Evolutionary conservation across 352 stramenopile genomes (phyloP), one percentile per base, ranked within the genome.

Genomic region (Phytophthora crassamura): DNA sequence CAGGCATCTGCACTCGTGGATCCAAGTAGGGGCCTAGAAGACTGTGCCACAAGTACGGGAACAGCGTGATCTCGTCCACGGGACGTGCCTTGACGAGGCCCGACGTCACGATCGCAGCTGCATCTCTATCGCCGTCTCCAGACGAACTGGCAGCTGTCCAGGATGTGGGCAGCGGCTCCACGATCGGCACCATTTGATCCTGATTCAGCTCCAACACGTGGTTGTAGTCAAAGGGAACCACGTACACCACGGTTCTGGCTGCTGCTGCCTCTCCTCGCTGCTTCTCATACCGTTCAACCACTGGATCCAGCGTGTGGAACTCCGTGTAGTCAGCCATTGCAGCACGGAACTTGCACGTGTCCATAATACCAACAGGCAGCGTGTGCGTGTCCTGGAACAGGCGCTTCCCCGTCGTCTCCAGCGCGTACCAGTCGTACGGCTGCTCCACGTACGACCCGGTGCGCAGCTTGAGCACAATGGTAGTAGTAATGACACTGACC

Each of bases 381-480:
- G 20, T n/a, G 22, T 80, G 48, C 10, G 35, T 64, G 5, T 70
- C 32, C 11, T 66, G 61, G 36, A 72, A 83, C 32, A 84, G 41
- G 7, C 80, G 71, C 42, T 69, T 66, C 14, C 80, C 80, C 2
- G 78, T 82, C 15, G 52, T 70, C 38, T 64, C 57, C 9, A 89
- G 38, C 30, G 78, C 80, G 52, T 89, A 88, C 80, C 80, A 89
- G 40, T 84, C 74, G 50, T 89, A 89, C 14, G 74, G 69, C 38
- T 86, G 69, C 63, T 86, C 64, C 36, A 78, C 25, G 38, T 71
- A 80, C 5, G 74, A 72, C 2, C 80, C 78, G 0, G 80, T 89
- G 20, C 80, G 76, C 11, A 82, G 45, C 16, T 80, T 85, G 15
- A 89, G 76, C 52, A 88, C 54, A 28, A 77, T 61, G 9, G 68